A percentile compares a stretch with the other conserved stretches of the same genome.
These are phyloP conservation scores for Wickerhamomyces subpelliculosus DNA, from an alignment of 805 yeast genomes.

Conservation along the genomic window DNA sequence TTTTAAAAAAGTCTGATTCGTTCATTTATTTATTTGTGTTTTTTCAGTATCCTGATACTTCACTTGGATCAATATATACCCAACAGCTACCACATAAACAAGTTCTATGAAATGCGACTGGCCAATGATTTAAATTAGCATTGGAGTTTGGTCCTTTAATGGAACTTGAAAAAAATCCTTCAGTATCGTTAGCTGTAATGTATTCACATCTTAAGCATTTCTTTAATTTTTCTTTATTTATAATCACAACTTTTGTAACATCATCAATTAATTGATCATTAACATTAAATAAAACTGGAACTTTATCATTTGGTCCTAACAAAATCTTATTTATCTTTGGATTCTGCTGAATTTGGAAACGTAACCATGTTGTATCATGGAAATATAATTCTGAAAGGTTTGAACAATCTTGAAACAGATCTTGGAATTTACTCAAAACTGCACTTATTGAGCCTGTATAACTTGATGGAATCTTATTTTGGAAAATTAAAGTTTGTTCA, in stretches of 20 bases:
- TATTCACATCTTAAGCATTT: slow-evolving; percentile 52
- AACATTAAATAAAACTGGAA: slow-evolving; percentile 26
- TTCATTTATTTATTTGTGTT: no score
- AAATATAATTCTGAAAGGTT: slow-evolving; percentile 42
- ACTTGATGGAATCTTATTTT: slow-evolving; percentile 18
- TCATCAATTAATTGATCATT: slow-evolving; percentile 24
- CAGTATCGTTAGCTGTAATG: slow-evolving; percentile 27
- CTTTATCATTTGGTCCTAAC: slow-evolving; percentile 25
- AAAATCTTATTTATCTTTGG: slow-evolving; percentile 28
- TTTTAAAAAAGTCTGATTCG: no score
- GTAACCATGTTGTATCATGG: slow-evolving; percentile 63
- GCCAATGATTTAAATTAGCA: slow-evolving; percentile 39
- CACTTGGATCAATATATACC: slow-evolving; percentile 32
- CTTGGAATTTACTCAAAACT: slow-evolving; percentile 25
- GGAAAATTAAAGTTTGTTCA: slow-evolving; percentile 20
- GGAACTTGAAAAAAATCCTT: slow-evolving; percentile 18
- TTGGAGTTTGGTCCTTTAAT: slow-evolving; percentile 9
- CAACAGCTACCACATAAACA: slow-evolving; percentile 79
- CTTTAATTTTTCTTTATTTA: slow-evolving; percentile 24
- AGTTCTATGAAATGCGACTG: slow-evolving; percentile 61
- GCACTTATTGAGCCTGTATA: slow-evolving; percentile 23
- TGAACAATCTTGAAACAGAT: slow-evolving; percentile 15
- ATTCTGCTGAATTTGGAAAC: slow-evolving; percentile 24
- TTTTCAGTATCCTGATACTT: background rate
- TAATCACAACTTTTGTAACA: slow-evolving; percentile 21